phyloP scores from a whole-genome alignment of 768 basidiomycete genomes.

The Russula sp. region DNA sequence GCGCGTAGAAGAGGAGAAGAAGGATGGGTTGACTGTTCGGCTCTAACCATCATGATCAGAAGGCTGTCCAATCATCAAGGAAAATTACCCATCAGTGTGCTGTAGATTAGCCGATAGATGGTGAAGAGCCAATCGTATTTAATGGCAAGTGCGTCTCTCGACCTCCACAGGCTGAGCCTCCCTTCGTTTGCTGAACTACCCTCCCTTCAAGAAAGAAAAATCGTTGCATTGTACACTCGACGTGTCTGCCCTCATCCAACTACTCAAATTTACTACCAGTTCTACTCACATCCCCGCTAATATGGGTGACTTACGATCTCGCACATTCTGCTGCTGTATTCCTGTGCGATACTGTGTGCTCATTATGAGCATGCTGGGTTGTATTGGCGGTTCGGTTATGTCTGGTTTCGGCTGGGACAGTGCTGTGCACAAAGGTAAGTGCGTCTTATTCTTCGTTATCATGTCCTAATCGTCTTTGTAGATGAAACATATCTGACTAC shows the following conservation, averaged over 20 bases:
- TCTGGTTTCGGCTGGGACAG: slow-evolving; percentile 48
- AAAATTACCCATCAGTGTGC: background rate
- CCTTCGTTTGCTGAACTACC: slow-evolving; percentile 11
- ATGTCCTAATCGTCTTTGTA: slow-evolving; percentile 3
- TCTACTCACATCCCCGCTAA: background rate
- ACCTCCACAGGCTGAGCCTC: slow-evolving; percentile 27
- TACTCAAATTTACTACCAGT: background rate
- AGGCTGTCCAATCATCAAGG: slow-evolving; percentile 7
- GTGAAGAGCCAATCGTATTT: slow-evolving; percentile 15
- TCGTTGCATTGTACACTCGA: slow-evolving; percentile 2
- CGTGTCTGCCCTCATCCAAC: background rate
- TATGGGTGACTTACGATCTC: slow-evolving; percentile 52
- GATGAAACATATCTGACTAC: slow-evolving; percentile 15
- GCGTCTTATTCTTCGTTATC: background rate
- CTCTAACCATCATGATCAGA: background rate
- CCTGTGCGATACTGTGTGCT: slow-evolving; percentile 64
- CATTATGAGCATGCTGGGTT: slow-evolving; percentile 48
- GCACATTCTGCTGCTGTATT: slow-evolving; percentile 62
- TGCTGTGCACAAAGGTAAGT: slow-evolving; percentile 46
- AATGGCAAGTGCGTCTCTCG: background rate
- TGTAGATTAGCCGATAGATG: background rate
- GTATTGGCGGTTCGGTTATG: slow-evolving; percentile 45
- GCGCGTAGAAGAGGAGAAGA: background rate
- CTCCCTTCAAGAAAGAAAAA: too few relatives aligned
- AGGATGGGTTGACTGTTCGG: background rate